A percentile compares a stretch with the other conserved stretches of the same genome.
phyloP scores from a whole-genome alignment of 257 asterid genomes.

The Solanum pimpinellifolium region DNA sequence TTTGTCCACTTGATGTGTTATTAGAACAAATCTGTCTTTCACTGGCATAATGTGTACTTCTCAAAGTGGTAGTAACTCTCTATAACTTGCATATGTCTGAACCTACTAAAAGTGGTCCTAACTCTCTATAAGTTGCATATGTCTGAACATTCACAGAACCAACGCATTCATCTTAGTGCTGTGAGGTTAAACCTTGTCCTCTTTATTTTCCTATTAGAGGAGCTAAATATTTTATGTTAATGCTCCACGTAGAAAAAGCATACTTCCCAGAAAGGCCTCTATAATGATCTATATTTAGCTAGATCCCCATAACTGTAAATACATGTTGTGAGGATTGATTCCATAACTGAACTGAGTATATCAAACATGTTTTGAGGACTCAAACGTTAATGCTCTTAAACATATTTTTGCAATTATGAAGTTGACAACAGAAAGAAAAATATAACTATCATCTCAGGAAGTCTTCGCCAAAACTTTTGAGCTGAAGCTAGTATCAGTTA shows the following conservation, averaged over 20 bases:
- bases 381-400: background rate
- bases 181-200: too few relatives aligned
- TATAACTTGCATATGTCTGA: too few relatives aligned
- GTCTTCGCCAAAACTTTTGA: background rate
- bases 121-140: background rate
- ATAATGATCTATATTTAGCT: background rate
- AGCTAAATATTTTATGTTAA: background rate
- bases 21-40: background rate
- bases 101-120: background rate
- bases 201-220: too few relatives aligned
- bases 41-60: background rate
- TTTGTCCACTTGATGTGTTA: background rate
- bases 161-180: too few relatives aligned
- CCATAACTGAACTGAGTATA: background rate
- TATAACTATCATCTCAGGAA: background rate
- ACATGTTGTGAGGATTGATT: background rate
- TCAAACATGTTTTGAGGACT: background rate
- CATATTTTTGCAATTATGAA: background rate
- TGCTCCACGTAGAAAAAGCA: background rate
- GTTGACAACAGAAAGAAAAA: background rate
- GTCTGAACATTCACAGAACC: background rate
- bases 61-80: background rate
- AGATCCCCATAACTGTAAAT: background rate
- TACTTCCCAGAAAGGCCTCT: background rate
- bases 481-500: background rate